A percentile compares a stretch with the other conserved stretches of the same genome.
Evolutionary conservation across 352 stramenopile genomes (phyloP).

Genomic region (Aphanomyces euteiches): DNA sequence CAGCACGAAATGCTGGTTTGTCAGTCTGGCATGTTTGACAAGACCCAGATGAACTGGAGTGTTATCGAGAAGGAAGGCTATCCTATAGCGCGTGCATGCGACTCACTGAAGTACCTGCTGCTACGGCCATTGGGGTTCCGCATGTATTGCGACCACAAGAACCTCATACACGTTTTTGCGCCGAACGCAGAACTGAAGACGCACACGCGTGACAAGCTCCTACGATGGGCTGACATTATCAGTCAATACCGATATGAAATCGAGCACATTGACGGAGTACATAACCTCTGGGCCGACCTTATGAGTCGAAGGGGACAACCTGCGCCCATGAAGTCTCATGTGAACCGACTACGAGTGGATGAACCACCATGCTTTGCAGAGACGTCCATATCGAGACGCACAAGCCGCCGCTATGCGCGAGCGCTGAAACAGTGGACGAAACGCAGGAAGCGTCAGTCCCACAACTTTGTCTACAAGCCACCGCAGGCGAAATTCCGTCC

Average conservation of each 20-base stretch:
- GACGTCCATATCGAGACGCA: too few relatives aligned
- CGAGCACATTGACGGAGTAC: slow-evolving; percentile 27
- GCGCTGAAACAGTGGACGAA: too few relatives aligned
- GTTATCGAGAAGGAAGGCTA: slow-evolving; percentile 36
- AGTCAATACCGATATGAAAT: slow-evolving; percentile 30
- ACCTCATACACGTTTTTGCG: slow-evolving; percentile 35
- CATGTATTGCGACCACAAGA: slow-evolving; percentile 33
- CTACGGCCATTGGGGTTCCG: slow-evolving; percentile 11
- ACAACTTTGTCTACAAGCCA: background rate
- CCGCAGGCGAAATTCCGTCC: background rate
- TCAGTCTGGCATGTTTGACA: slow-evolving; percentile 33
- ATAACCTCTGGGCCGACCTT: background rate
- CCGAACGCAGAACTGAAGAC: slow-evolving; percentile 25
- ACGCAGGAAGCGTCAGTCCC: too few relatives aligned
- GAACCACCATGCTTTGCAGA: too few relatives aligned
- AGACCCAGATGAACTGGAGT: slow-evolving; percentile 27
- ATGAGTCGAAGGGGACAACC: background rate
- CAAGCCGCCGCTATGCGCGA: too few relatives aligned
- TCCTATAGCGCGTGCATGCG: slow-evolving; percentile 32
- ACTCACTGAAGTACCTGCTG: slow-evolving; percentile 32
- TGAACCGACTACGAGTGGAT: too few relatives aligned
- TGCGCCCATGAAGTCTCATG: too few relatives aligned
- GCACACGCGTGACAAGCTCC: slow-evolving; percentile 30
- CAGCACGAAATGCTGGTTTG: slow-evolving; percentile 32
- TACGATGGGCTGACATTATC: slow-evolving; percentile 31